These are phyloP conservation scores for Nidularia sp. DNA, from an alignment of 768 basidiomycete genomes.

Conservation along the genomic window DNA sequence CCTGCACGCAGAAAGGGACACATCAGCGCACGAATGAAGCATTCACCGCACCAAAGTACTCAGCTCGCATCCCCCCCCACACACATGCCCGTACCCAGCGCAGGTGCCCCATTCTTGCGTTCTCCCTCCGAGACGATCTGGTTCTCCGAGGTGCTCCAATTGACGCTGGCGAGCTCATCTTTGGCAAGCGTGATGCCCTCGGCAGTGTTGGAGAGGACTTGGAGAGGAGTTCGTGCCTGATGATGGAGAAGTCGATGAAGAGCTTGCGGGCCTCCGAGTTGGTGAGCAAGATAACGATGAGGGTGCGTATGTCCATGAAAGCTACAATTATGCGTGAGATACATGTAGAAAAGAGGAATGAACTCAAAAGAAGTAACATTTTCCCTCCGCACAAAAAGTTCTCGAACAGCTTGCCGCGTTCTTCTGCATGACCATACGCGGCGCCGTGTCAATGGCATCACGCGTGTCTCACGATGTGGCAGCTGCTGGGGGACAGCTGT, in stretches of 20 bases:
- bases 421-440: too few relatives aligned
- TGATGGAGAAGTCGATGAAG: constrained; percentile 68
- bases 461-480: too few relatives aligned
- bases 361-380: too few relatives aligned
- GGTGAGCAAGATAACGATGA: constrained; percentile 81
- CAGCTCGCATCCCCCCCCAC: constrained; percentile 8
- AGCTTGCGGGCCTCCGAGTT: constrained; percentile 93
- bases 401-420: too few relatives aligned
- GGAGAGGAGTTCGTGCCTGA: constrained; percentile 82
- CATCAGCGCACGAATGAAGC: constrained; percentile 12
- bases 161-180: constrained; percentile 57
- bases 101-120: constrained; percentile 25
- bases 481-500: too few relatives aligned
- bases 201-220: constrained; percentile 70
- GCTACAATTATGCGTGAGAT: constrained; percentile 33
- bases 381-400: too few relatives aligned
- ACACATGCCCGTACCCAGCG: constrained; percentile 23
- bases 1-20: constrained; percentile 9
- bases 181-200: constrained; percentile 61
- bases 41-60: constrained; percentile 7
- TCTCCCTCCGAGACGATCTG: constrained; percentile 55
- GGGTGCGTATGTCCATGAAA: constrained; percentile 80
- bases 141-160: constrained; percentile 65
- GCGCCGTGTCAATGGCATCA: too few relatives aligned
- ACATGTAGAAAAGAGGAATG: too few relatives aligned